Conservation (phyloP, 108 stramenopile species). For the Parmales sp. region DNA sequence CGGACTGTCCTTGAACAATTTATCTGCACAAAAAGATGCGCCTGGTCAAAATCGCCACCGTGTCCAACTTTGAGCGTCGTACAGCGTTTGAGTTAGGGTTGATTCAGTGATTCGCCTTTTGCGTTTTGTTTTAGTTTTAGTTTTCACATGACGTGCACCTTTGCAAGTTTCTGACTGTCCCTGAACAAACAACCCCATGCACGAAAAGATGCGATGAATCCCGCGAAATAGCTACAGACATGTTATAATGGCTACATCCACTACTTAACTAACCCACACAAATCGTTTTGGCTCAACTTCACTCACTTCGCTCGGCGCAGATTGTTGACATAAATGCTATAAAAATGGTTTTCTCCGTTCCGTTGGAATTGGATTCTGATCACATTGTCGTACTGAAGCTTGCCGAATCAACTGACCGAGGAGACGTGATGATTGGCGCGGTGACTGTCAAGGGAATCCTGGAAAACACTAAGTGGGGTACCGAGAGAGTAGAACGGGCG, state of each 20-base stretch:
- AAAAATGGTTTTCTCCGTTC: conserved; percentile 76
- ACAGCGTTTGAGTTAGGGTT: too few species aligned
- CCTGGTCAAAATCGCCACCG: too few species aligned
- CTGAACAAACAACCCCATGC: background rate
- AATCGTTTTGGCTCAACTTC: background rate
- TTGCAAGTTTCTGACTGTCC: too few species aligned
- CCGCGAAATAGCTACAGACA: background rate
- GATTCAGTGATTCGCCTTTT: too few species aligned
- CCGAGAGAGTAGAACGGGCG: conserved; percentile 58
- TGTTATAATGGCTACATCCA: background rate
- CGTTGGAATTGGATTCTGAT: conserved; percentile 70
- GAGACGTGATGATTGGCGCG: conserved; percentile 24
- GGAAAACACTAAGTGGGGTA: conserved; percentile 41
- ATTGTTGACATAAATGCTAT: background rate
- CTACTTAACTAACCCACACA: background rate
- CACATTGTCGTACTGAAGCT: conserved; percentile 66
- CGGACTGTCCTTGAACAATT: too few species aligned
- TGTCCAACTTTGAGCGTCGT: too few species aligned
- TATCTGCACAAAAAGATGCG: too few species aligned
- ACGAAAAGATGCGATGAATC: background rate
- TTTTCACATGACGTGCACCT: too few species aligned
- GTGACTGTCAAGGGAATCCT: conserved; percentile 43
- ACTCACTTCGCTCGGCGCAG: background rate
- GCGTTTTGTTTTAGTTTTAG: too few species aligned
- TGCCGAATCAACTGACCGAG: conserved; percentile 32